These are phyloP conservation scores for Carex cristatella DNA, from an alignment of 176 grass and related monocot species.

Conservation along the genomic window DNA sequence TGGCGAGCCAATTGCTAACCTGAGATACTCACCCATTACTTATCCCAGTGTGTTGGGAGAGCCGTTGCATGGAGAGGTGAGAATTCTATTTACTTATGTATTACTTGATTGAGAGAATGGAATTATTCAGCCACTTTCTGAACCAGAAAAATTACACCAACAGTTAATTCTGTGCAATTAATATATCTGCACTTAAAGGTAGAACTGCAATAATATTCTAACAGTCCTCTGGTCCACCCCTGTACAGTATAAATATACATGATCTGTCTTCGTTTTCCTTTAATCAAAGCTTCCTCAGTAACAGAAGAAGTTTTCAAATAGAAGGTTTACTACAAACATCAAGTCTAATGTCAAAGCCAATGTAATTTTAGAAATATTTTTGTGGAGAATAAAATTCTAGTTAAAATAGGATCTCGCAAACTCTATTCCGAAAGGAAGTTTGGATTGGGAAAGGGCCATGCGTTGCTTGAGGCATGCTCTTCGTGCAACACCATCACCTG, in stretches of 20 bases:
- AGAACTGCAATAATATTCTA: background rate
- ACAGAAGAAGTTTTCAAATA: background rate
- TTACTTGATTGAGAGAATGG: constrained; percentile 2
- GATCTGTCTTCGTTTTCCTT: background rate
- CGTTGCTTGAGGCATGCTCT: constrained; percentile 97
- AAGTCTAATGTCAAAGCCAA: background rate
- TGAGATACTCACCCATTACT: constrained; percentile 93
- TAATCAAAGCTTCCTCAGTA: background rate
- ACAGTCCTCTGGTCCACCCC: background rate
- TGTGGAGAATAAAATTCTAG: constrained; percentile 19
- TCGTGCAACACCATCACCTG: constrained; percentile 86
- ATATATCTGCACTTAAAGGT: background rate
- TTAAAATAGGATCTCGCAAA: constrained; percentile 81
- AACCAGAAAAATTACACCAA: background rate
- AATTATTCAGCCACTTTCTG: background rate
- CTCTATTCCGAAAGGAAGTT: constrained; percentile 80
- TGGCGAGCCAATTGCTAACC: constrained; percentile 76
- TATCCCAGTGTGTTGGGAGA: constrained; percentile 95
- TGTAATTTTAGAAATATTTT: background rate
- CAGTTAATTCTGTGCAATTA: background rate
- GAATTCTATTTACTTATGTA: background rate
- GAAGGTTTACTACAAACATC: background rate
- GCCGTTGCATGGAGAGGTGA: constrained; percentile 95
- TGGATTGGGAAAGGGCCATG: constrained; percentile 94
- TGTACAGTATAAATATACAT: background rate